phyloP scores from a whole-genome alignment of 2,329 filamentous ascomycete genomes.

The Pseudogymnoascus sp. region DNA sequence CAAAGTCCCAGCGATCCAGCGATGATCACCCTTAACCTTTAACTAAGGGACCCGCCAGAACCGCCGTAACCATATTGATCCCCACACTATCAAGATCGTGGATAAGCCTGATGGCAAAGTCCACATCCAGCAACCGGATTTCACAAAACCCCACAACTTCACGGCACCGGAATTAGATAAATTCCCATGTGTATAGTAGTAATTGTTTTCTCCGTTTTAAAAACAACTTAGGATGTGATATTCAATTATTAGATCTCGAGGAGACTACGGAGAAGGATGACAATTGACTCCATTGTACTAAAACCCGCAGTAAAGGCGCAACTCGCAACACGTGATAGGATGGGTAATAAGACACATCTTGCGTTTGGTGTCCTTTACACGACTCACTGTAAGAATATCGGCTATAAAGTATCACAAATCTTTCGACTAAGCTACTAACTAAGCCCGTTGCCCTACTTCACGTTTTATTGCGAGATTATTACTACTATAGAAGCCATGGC shows the following conservation, averaged over 20 bases:
- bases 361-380: no score
- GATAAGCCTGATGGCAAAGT: background rate
- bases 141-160: background rate
- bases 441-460: no score
- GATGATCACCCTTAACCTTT: background rate
- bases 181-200: background rate
- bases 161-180: background rate
- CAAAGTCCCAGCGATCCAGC: background rate
- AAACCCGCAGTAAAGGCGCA: no score
- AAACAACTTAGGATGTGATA: background rate
- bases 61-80: background rate
- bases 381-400: no score
- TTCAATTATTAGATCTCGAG: background rate
- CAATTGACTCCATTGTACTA: no score
- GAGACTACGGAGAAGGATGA: background rate
- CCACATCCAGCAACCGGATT: background rate
- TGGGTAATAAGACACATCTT: no score
- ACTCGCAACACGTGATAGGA: no score
- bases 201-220: background rate
- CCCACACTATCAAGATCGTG: background rate
- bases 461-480: no score
- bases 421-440: no score
- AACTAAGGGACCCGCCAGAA: background rate
- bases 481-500: no score
- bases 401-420: no score